Percentiles rank a stretch among this genome's conserved stretches.
Evolutionary conservation across 768 basidiomycete species (phyloP).

Genomic region (Tricholoma sp.): DNA sequence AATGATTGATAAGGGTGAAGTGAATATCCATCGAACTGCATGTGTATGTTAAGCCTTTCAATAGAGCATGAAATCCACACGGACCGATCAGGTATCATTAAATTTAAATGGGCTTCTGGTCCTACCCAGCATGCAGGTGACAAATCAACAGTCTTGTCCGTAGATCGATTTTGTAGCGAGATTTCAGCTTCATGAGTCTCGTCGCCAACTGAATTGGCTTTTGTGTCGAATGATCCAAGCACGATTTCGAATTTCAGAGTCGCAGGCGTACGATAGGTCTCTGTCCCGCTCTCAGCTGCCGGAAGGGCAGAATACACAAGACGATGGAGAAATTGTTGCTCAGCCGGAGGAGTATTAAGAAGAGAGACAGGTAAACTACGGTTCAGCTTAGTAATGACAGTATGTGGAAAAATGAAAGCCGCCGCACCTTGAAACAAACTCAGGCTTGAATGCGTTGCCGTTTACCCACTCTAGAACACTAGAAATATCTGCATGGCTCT

Average conservation of each 20-base stretch:
- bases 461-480: conserved; percentile 44
- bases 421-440: conserved; percentile 52
- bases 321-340: conserved; percentile 37
- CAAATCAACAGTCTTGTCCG: conserved; percentile 6
- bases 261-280: not conserved
- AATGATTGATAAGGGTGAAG: conserved; percentile 35
- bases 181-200: not conserved
- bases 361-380: conserved; percentile 15
- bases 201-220: not conserved
- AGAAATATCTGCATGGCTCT: conserved; percentile 32
- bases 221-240: conserved; percentile 12
- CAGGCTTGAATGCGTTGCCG: conserved; percentile 19
- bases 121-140: conserved; percentile 28
- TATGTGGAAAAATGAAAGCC: conserved; percentile 1
- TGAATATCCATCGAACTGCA: conserved; percentile 59
- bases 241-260: conserved; percentile 36
- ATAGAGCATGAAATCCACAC: not conserved
- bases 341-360: not conserved
- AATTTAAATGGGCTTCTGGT: conserved; percentile 33
- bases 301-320: conserved; percentile 41
- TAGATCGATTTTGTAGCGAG: not conserved
- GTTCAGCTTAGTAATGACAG: not conserved
- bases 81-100: conserved; percentile 60
- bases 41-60: not conserved
- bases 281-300: not conserved